Evolutionary conservation across 2,329 filamentous ascomycete genomes (phyloP).

Genomic region (Ampelomyces quisqualis): DNA sequence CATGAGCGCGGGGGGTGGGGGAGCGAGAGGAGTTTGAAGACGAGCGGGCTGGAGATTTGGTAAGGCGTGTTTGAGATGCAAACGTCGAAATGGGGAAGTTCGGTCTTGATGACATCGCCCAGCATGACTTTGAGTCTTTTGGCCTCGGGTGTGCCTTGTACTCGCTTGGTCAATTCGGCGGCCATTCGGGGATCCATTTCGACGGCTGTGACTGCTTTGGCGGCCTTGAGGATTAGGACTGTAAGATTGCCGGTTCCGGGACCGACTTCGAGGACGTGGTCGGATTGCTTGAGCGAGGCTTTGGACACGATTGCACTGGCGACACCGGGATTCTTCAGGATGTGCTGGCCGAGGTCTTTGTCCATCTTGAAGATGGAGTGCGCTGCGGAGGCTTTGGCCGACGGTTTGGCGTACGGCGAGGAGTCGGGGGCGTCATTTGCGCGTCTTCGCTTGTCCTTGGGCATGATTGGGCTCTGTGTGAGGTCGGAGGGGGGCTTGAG

Average conservation of each 20-base stretch:
- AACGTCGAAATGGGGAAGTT: constrained; percentile 73
- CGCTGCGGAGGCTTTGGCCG: constrained; percentile 52
- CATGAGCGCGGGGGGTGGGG: constrained; percentile 78
- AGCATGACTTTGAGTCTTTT: constrained; percentile 84
- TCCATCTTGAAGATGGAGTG: constrained; percentile 99
- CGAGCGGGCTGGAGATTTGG: constrained; percentile 84
- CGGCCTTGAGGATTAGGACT: constrained; percentile 82
- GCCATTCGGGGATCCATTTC: constrained; percentile 97
- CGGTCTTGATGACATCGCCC: constrained; percentile 88
- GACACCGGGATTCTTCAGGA: constrained; percentile 88
- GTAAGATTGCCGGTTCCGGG: constrained; percentile 89
- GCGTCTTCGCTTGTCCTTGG: constrained; percentile 48
- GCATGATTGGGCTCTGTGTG: constrained; percentile 46
- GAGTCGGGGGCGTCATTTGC: constrained; percentile 35
- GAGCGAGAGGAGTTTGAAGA: constrained; percentile 84
- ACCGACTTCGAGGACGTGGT: constrained; percentile 84
- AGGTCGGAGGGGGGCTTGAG: constrained; percentile 2
- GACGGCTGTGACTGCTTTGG: constrained; percentile 79
- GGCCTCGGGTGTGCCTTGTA: constrained; percentile 77
- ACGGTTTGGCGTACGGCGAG: constrained; percentile 50
- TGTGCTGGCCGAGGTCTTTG: constrained; percentile 84
- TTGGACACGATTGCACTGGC: constrained; percentile 82
- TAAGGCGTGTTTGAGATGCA: constrained; percentile 79
- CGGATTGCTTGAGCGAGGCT: constrained; percentile 85
- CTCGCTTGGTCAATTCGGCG: constrained; percentile 88